Evolutionary conservation across 2,329 filamentous ascomycete species (phyloP), one percentile per base, ranked within the genome.

Genomic region (Pseudogymnoascus sp.): DNA sequence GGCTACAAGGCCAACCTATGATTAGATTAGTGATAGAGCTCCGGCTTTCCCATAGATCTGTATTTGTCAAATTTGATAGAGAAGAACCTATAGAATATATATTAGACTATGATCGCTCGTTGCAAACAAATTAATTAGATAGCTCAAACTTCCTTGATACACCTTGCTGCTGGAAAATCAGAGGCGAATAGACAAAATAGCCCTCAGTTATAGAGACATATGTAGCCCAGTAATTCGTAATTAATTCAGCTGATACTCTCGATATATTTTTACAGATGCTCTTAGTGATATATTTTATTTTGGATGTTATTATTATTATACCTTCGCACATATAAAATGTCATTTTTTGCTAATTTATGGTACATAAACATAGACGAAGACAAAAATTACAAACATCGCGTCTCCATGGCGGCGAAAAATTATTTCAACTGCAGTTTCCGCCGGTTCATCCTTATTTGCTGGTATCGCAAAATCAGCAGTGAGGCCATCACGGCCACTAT

Each of bases 1-100:
- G 49, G 49, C 49, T 55, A 55, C 49, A 55, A 33, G 18, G n/a
- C 49, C 49, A 55, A 33, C 49, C 9, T 55, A 12, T 55, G 28
- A 55, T 18, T 55, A 55, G 25, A 55, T 18, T 31, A 31, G 4
- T 31, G 25, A 33, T 31, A 55, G 25, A 18, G n/a, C 25, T 55
- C 45, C n/a, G 12, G 45, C 25, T n/a, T 5, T 28, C 23, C 25
- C 1, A 18, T 55, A 55, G 25, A 55, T 55, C 18, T 33, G 6
- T 5, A 33, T 8, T 7, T 33, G 21, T 55, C 11, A 5, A 18
- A 18, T 33, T 55, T 11, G 23, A 55, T 55, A 33, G 49, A 55
- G n/a, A 33, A 33, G 25, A 28, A n/a, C 28, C 4, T 18, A 33
- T 33, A 7, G n/a, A 55, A 55, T 55, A 55, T 55, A 52, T 55